Evolutionary conservation across 2,329 filamentous ascomycete genomes (phyloP).

Genomic region (Ophiosphaerella korrae): DNA sequence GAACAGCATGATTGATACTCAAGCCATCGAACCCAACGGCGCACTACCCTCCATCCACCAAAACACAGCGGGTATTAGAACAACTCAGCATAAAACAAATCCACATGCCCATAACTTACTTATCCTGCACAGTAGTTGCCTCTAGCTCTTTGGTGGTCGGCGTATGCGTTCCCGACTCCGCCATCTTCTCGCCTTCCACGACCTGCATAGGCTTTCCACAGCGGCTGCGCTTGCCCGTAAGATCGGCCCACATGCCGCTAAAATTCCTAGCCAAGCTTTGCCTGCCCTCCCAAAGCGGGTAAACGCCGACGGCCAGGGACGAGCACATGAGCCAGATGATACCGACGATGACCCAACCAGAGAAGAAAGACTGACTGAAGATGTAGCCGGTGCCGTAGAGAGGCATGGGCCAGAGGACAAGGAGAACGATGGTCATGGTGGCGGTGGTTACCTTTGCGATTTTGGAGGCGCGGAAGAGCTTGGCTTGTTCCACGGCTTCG

Average conservation of each 20-base stretch:
- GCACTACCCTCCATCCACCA: too few species aligned
- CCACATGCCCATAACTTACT: background rate
- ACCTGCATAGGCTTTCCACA: constrained; percentile 14
- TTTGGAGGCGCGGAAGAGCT: constrained; percentile 52
- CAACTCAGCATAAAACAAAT: too few species aligned
- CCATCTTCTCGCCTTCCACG: constrained; percentile 23
- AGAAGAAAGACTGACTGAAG: constrained; percentile 80
- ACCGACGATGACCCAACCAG: constrained; percentile 70
- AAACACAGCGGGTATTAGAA: too few species aligned
- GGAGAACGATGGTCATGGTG: constrained; percentile 68
- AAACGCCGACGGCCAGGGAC: constrained; percentile 75
- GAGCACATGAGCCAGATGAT: constrained; percentile 82
- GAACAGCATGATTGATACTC: too few species aligned
- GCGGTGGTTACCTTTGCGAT: constrained; percentile 64
- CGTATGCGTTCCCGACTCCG: constrained; percentile 20
- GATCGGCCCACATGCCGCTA: constrained; percentile 34
- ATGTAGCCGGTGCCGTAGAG: constrained; percentile 84
- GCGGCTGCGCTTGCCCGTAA: constrained; percentile 25
- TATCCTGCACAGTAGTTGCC: background rate
- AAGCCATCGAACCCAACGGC: too few species aligned
- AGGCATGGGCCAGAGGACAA: constrained; percentile 90
- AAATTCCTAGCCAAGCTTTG: constrained; percentile 30
- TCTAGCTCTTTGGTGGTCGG: constrained; percentile 22
- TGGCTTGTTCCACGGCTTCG: constrained; percentile 47
- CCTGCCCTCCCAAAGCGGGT: constrained; percentile 74